Conservation (phyloP, 306 rosid species). For the Biancaea sappan region DNA sequence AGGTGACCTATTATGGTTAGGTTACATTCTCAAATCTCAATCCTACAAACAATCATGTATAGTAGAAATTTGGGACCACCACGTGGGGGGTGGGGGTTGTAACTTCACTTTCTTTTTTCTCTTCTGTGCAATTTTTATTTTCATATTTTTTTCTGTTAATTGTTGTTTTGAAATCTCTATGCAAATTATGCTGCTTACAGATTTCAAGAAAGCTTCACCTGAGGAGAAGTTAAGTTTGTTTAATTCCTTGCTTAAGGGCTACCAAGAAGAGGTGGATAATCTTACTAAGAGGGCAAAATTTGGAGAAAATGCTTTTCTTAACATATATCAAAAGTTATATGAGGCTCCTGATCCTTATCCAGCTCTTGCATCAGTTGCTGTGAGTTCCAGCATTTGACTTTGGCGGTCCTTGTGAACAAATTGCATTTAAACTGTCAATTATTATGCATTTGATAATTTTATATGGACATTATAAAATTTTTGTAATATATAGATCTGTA, state of each 20-base stretch:
- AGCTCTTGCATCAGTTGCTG: slow-evolving; percentile 86
- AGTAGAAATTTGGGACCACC: background rate
- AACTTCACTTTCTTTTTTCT: background rate
- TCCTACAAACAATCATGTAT: background rate
- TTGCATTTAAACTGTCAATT: background rate
- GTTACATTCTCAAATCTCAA: slow-evolving; percentile 12
- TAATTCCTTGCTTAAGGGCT: slow-evolving; percentile 79
- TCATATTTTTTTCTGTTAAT: background rate
- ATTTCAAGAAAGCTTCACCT: slow-evolving; percentile 80
- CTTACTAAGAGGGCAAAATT: slow-evolving; percentile 92
- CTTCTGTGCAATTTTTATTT: background rate
- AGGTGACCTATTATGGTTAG: background rate
- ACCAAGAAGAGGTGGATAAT: slow-evolving; percentile 97
- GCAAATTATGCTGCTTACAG: slow-evolving; percentile 48
- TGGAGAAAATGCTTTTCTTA: slow-evolving; percentile 98
- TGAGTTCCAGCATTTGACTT: slow-evolving; percentile 51
- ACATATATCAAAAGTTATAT: slow-evolving; percentile 90
- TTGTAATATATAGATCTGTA: background rate
- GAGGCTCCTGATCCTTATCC: slow-evolving; percentile 99
- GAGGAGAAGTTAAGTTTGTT: slow-evolving; percentile 82
- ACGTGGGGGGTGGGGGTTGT: background rate
- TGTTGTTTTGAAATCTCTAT: slow-evolving; percentile 6
- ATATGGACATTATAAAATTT: background rate
- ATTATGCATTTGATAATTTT: background rate
- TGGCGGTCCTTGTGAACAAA: slow-evolving; percentile 12